A percentile compares a stretch with the other conserved stretches of the same genome.
Conservation (phyloP, 305 asterid genomes). For the Fraxinus sp. region DNA sequence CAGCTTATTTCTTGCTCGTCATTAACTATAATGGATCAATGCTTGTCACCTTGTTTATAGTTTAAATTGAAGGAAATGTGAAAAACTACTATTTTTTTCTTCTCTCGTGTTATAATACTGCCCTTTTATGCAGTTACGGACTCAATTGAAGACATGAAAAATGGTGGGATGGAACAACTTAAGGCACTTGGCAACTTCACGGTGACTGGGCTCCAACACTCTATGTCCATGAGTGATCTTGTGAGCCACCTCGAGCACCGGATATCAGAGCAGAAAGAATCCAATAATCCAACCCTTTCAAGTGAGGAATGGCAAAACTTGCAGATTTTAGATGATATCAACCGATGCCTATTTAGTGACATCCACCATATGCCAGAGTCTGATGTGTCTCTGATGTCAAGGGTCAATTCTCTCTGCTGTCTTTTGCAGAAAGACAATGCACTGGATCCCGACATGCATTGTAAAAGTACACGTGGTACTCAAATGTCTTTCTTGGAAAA, state of each 20-base stretch:
- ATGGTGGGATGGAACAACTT: slow-evolving; percentile 45
- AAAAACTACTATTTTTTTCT: too few relatives aligned
- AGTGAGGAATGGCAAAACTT: slow-evolving; percentile 63
- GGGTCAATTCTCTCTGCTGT: slow-evolving; percentile 60
- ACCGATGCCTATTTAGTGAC: slow-evolving; percentile 26
- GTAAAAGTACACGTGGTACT: slow-evolving; percentile 27
- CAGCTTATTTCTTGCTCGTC: neutral
- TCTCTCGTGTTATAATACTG: neutral
- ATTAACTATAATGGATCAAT: neutral
- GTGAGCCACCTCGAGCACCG: slow-evolving; percentile 80
- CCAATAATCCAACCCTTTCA: slow-evolving; percentile 54
- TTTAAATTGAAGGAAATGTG: neutral
- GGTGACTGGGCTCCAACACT: slow-evolving; percentile 71
- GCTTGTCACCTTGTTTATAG: slow-evolving; percentile 1
- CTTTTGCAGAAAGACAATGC: slow-evolving; percentile 47
- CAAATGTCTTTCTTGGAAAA: slow-evolving; percentile 25
- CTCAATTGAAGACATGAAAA: slow-evolving; percentile 45
- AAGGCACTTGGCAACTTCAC: slow-evolving; percentile 56
- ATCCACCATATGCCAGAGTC: slow-evolving; percentile 51
- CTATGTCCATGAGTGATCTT: slow-evolving; percentile 86
- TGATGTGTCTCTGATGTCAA: slow-evolving; percentile 73
- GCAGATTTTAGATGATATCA: neutral
- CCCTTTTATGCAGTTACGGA: slow-evolving; percentile 40
- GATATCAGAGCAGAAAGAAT: slow-evolving; percentile 63
- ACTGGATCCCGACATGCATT: slow-evolving; percentile 7